Conservation (phyloP, 805 yeast genomes). For the Kluyveromyces siamensis region DNA sequence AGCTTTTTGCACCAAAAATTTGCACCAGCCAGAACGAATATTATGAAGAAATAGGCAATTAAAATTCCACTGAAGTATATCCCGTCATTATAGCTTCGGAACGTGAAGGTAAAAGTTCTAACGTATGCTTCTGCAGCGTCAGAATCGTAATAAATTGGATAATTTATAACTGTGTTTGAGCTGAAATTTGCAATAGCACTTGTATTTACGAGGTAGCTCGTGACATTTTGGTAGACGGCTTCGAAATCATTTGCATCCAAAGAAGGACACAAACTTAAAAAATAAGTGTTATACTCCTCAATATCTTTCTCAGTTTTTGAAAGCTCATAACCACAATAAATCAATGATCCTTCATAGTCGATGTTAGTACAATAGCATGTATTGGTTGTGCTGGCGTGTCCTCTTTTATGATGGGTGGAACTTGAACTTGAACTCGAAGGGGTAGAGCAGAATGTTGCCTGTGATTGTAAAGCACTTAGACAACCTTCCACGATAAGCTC, state of each 20-base stretch:
- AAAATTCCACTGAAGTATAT: slow-evolving; percentile 38
- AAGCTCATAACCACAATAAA: slow-evolving; percentile 22
- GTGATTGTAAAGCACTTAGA: background rate
- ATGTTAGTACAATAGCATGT: slow-evolving; percentile 21
- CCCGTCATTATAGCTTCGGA: slow-evolving; percentile 32
- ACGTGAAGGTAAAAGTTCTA: too few relatives aligned
- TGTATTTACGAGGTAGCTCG: slow-evolving; percentile 32
- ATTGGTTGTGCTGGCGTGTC: background rate
- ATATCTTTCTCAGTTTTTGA: slow-evolving; percentile 6
- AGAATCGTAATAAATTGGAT: slow-evolving; percentile 30
- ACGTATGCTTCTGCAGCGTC: slow-evolving; percentile 18
- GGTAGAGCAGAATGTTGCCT: background rate
- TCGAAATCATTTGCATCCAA: slow-evolving; percentile 31
- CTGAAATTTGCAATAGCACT: slow-evolving; percentile 29
- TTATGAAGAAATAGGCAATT: slow-evolving; percentile 40
- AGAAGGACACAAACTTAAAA: slow-evolving; percentile 23
- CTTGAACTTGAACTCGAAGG: background rate
- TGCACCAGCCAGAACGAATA: slow-evolving; percentile 35
- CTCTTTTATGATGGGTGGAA: background rate
- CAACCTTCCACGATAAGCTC: background rate
- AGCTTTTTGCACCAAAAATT: slow-evolving; percentile 34
- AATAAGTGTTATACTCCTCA: slow-evolving; percentile 12
- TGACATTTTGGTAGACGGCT: slow-evolving; percentile 37
- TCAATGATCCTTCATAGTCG: slow-evolving; percentile 24
- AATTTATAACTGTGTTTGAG: slow-evolving; percentile 23